Percentiles rank a stretch among this genome's conserved stretches.
These are phyloP conservation scores for Lactarius pseudohatsudake DNA, from an alignment of 768 basidiomycete genomes.

Conservation along the genomic window DNA sequence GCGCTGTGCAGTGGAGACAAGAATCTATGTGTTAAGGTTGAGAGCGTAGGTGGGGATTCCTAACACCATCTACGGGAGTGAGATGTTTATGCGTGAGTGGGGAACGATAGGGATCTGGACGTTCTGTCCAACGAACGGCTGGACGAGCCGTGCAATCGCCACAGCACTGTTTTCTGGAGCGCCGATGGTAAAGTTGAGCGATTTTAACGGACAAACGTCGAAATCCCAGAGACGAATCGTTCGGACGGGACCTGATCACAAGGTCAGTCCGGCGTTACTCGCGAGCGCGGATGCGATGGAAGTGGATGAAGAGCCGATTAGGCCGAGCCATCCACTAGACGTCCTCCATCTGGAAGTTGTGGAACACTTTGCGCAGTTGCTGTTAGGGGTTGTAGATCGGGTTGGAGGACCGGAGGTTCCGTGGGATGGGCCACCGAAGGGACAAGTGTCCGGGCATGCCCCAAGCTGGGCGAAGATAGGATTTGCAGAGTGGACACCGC, in stretches of 20 bases:
- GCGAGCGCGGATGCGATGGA: constrained; percentile 48
- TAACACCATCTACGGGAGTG: background rate
- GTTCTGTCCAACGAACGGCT: constrained; percentile 25
- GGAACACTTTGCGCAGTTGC: constrained; percentile 63
- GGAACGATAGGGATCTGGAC: constrained; percentile 20
- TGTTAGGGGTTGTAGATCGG: constrained; percentile 56
- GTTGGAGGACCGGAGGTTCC: constrained; percentile 51
- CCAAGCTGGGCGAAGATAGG: constrained; percentile 47
- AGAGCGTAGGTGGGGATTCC: constrained; percentile 34
- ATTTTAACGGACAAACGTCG: constrained; percentile 39
- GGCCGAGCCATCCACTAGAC: constrained; percentile 61
- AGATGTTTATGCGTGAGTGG: background rate
- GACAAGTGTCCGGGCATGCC: constrained; percentile 55
- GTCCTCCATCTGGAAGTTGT: constrained; percentile 66
- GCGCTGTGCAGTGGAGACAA: constrained; percentile 68
- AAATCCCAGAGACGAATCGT: constrained; percentile 30
- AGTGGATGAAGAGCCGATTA: constrained; percentile 49
- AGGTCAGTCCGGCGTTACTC: constrained; percentile 28
- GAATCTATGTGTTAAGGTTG: constrained; percentile 57
- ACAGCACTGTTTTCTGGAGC: constrained; percentile 43
- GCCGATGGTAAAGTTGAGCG: constrained; percentile 36
- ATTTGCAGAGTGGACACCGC: constrained; percentile 51
- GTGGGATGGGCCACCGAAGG: constrained; percentile 29
- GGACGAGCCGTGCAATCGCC: constrained; percentile 55
- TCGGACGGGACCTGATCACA: constrained; percentile 18